Percentiles rank a stretch among this genome's conserved stretches.
Conservation (phyloP, 345 rosid genomes). For the Camelina laxa region DNA sequence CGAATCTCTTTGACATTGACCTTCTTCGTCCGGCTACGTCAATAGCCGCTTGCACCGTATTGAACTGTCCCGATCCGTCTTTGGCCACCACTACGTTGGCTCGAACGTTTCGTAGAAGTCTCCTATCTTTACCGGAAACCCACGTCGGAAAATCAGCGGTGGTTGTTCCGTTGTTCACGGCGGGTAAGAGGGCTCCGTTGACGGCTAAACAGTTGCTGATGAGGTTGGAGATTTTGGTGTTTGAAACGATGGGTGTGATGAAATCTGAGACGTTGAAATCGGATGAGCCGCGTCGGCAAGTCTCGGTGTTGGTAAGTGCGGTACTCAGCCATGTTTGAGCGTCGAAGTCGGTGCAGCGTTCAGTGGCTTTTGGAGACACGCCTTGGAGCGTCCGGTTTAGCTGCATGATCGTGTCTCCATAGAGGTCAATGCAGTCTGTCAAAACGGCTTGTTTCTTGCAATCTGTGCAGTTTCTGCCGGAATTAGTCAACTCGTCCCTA, state of each 20-base stretch:
- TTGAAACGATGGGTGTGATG: slow-evolving; percentile 51
- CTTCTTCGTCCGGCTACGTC: slow-evolving; percentile 65
- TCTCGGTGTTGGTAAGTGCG: slow-evolving; percentile 73
- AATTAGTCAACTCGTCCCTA: slow-evolving; percentile 37
- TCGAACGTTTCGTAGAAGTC: slow-evolving; percentile 28
- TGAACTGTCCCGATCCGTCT: slow-evolving; percentile 67
- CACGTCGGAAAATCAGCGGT: slow-evolving; percentile 50
- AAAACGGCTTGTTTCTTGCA: slow-evolving; percentile 52
- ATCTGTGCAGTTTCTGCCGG: slow-evolving; percentile 40
- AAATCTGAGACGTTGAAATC: slow-evolving; percentile 69
- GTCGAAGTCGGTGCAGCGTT: slow-evolving; percentile 58
- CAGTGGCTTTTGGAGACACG: slow-evolving; percentile 8
- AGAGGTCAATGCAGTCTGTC: slow-evolving; percentile 70
- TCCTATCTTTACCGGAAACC: slow-evolving; percentile 50
- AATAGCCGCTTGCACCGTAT: slow-evolving; percentile 66
- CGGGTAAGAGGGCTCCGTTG: slow-evolving; percentile 51
- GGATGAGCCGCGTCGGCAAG: slow-evolving; percentile 62
- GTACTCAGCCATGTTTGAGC: slow-evolving; percentile 93
- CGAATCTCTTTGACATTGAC: slow-evolving; percentile 50
- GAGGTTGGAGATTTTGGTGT: slow-evolving; percentile 54
- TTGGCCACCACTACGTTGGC: slow-evolving; percentile 67
- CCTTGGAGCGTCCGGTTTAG: slow-evolving; percentile 64
- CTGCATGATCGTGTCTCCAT: slow-evolving; percentile 59
- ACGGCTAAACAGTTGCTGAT: slow-evolving; percentile 68
- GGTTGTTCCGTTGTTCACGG: slow-evolving; percentile 23